Conservation (phyloP, 768 basidiomycete species). For the Trametes meyenii region DNA sequence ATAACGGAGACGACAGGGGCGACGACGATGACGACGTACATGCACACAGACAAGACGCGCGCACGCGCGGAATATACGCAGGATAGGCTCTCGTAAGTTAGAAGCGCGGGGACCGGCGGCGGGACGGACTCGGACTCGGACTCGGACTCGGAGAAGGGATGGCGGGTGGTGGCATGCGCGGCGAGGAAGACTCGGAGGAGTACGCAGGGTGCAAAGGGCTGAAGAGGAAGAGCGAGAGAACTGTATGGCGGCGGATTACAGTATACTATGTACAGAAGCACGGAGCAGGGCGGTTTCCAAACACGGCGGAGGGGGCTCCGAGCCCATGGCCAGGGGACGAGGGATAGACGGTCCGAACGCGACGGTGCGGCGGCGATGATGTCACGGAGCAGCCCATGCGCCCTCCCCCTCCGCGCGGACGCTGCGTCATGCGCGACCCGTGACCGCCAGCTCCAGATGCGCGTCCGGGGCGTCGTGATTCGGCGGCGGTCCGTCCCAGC, state of each 20-base stretch:
- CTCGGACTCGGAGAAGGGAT: no score
- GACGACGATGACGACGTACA: neutral
- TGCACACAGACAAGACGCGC: neutral
- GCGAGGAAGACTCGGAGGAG: no score
- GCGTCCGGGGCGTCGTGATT: neutral
- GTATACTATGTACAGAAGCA: no score
- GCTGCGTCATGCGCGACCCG: neutral
- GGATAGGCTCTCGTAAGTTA: no score
- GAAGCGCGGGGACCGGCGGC: no score
- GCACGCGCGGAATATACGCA: no score
- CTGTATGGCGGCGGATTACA: neutral
- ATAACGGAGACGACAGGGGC: neutral
- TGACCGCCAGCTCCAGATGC: constrained; percentile 1
- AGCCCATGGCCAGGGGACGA: neutral
- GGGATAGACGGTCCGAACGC: neutral
- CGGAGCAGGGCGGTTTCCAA: constrained; percentile 1
- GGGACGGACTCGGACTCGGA: no score
- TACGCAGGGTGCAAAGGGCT: no score
- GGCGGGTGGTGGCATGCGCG: no score
- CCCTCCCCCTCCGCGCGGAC: neutral
- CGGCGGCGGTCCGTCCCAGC: neutral
- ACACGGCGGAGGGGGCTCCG: neutral
- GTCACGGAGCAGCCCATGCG: constrained; percentile 1
- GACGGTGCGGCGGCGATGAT: constrained; percentile 3
- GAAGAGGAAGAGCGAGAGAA: no score